A percentile compares a stretch with the other conserved stretches of the same genome.
phyloP scores from a whole-genome alignment of 202 grass and related monocot genomes.

The Bolboschoenoplectus hybrid region DNA sequence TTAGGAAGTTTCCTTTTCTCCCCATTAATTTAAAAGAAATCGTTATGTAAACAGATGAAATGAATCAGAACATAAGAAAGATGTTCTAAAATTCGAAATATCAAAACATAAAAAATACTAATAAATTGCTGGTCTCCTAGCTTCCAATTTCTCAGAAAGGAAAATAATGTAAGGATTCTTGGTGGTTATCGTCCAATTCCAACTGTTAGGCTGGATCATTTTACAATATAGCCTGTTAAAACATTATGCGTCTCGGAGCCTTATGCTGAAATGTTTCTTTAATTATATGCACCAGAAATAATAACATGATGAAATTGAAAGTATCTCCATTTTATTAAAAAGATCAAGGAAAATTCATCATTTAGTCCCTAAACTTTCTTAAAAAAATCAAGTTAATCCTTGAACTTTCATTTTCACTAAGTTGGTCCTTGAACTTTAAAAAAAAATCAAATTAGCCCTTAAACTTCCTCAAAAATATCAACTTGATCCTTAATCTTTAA shows the following conservation, averaged over 20 bases:
- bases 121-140: not conserved
- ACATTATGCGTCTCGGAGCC: not conserved
- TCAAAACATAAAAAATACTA: not conserved
- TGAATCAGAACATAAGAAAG: not conserved
- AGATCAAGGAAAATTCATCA: too few relatives aligned
- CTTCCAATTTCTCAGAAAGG: not conserved
- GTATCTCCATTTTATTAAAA: not conserved
- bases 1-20: conserved; percentile 5
- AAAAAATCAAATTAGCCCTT: too few relatives aligned
- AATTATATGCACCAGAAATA: not conserved
- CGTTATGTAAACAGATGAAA: not conserved
- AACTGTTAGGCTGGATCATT: not conserved
- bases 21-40: not conserved
- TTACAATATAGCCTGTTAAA: too few relatives aligned
- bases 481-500: too few relatives aligned
- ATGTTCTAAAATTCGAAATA: not conserved
- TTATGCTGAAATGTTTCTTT: too few relatives aligned
- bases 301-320: not conserved
- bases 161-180: not conserved
- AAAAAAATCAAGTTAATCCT: too few relatives aligned
- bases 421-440: too few relatives aligned
- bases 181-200: not conserved
- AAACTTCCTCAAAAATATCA: too few relatives aligned
- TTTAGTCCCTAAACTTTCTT: too few relatives aligned
- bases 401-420: too few relatives aligned